Evolutionary conservation across 495 filamentous ascomycete species (phyloP).

Genomic region (Trichoderma orchidacearum): DNA sequence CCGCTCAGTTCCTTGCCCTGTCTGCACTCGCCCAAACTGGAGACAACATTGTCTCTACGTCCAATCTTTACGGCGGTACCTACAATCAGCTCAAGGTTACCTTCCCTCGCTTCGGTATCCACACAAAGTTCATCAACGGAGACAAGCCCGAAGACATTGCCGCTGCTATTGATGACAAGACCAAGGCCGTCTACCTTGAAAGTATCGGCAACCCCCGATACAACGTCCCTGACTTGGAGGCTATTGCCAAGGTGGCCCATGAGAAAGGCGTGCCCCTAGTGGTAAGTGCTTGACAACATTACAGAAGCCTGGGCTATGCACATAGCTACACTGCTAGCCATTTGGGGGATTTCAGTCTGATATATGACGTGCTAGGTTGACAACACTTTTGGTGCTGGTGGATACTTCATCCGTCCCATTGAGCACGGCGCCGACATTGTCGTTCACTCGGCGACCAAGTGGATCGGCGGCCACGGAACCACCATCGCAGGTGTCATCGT

Average conservation of each 20-base stretch:
- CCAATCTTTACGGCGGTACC: slow-evolving; percentile 90
- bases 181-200: slow-evolving; percentile 93
- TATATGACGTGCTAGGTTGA: slow-evolving; percentile 44
- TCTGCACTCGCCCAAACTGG: slow-evolving; percentile 69
- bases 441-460: slow-evolving; percentile 93
- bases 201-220: slow-evolving; percentile 92
- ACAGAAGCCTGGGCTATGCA: too few species aligned
- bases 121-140: slow-evolving; percentile 78
- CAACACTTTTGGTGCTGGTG: slow-evolving; percentile 96
- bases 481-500: slow-evolving; percentile 85
- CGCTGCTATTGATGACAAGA: slow-evolving; percentile 82
- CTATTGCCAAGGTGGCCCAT: slow-evolving; percentile 66
- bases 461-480: slow-evolving; percentile 96
- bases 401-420: slow-evolving; percentile 81
- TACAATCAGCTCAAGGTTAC: slow-evolving; percentile 98
- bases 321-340: too few species aligned
- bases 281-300: slow-evolving; percentile 41
- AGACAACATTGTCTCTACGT: slow-evolving; percentile 91
- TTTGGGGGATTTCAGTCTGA: not conserved
- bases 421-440: slow-evolving; percentile 91
- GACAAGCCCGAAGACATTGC: slow-evolving; percentile 76
- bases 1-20: slow-evolving; percentile 90
- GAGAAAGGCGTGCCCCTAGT: slow-evolving; percentile 74
- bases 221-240: slow-evolving; percentile 85
- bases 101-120: slow-evolving; percentile 74